These are phyloP conservation scores for Malus domestica DNA, from an alignment of 306 rosid species.

Conservation along the genomic window ASM211411v1 NC_041805.1:8778501-8779000, in stretches of 20 bases:
- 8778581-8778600: background rate
- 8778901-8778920: constrained; percentile 11
- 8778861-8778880: background rate
- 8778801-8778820: too few relatives aligned
- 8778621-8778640: background rate
- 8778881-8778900: background rate
- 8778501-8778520: background rate
- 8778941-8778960: background rate
- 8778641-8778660: constrained; percentile 2
- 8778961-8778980: constrained; percentile 5
- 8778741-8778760: too few relatives aligned
- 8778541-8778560: background rate
- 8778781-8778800: too few relatives aligned
- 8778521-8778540: background rate
- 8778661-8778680: background rate
- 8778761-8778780: too few relatives aligned
- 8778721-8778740: too few relatives aligned
- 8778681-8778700: background rate
- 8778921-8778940: constrained; percentile 14
- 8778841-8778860: too few relatives aligned
- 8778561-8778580: background rate
- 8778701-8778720: background rate
- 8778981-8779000: background rate
- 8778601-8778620: background rate
- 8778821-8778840: too few relatives aligned